Base-by-base conservation (phyloP, 345 rosid genomes). In the Anastatica hierochuntica region DNA sequence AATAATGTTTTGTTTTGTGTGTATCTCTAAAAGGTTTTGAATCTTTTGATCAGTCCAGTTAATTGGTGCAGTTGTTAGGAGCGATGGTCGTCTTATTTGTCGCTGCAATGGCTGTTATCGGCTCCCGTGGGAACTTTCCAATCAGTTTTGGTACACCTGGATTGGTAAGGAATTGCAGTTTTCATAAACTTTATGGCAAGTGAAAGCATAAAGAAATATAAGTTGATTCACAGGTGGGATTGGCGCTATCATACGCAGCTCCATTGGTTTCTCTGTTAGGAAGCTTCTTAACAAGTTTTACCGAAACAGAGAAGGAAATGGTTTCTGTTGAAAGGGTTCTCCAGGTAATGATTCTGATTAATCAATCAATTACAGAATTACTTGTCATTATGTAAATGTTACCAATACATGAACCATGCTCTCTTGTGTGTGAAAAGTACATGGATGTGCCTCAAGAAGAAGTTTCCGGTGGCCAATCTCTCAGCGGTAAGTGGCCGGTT, bases 281-380 rank as follows among this genome's bases (percentile, higher is more conserved):
- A 68, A 86, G 71, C 63, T 90, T 90, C 56, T 74, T 90, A 56
- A 73, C 97, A 50, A 90, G 90, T 72, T 86, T 90, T 66, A 82
- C 96, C 12, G 97, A 90, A 76, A 86, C 96, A 30, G 98, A 90
- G 69, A 90, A 86, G 57, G 98, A 90, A 72, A 82, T 90, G 90
- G 96, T 90, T 56, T 77, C 96, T 24, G 48, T 90, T 52, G 96
- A 90, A 80, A 86, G 96, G 71, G 82, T 72, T 63, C 80, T 84
- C 60, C 82, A 90, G 82, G 98, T 86, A 68, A 41, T 48, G 63
- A 15, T 31, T 56, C 43, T 37, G 43, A 26, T 23, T 37, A 3
- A 2, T 33, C 11, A 12, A 17, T 49, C 14, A 65, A 14, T 33
- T 24, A n/a, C n/a, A n/a, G n/a, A n/a, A n/a, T n/a, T n/a, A n/a